Conservation (phyloP, 495 filamentous ascomycete genomes). For the Neurospora sp. region DNA sequence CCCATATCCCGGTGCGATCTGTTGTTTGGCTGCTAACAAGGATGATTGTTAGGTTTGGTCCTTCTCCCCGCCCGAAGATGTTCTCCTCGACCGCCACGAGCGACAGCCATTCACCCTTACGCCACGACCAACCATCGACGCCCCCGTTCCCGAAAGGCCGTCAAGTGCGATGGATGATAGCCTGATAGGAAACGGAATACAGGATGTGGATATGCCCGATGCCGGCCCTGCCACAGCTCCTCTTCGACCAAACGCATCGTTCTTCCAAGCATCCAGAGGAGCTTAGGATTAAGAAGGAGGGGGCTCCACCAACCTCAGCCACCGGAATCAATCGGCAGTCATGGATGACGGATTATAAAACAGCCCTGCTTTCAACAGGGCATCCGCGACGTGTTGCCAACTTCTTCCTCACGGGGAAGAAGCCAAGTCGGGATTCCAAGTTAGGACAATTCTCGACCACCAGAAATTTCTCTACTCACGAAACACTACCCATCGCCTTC, state of each 20-base stretch:
- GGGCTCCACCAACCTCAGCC: not conserved
- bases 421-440: not conserved
- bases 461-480: not conserved
- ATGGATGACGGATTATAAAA: not conserved
- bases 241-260: slow-evolving; percentile 28
- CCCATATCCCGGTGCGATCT: slow-evolving; percentile 4
- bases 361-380: not conserved
- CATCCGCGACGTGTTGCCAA: not conserved
- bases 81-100: slow-evolving; percentile 39
- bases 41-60: slow-evolving; percentile 62
- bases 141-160: slow-evolving; percentile 27
- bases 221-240: slow-evolving; percentile 36
- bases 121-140: slow-evolving; percentile 25
- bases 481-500: not conserved
- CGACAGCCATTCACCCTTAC: slow-evolving; percentile 17
- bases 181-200: slow-evolving; percentile 15
- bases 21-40: slow-evolving; percentile 1
- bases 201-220: slow-evolving; percentile 39
- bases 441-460: not conserved
- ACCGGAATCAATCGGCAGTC: not conserved
- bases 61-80: slow-evolving; percentile 75
- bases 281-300: not conserved
- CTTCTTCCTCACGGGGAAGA: not conserved
- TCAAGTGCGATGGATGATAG: slow-evolving; percentile 30
- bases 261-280: slow-evolving; percentile 25